Evolutionary conservation across 202 grass and related monocot species (phyloP), one percentile per base, ranked within the genome.

Genomic region (Thinopyrum obtusiflorum): DNA sequence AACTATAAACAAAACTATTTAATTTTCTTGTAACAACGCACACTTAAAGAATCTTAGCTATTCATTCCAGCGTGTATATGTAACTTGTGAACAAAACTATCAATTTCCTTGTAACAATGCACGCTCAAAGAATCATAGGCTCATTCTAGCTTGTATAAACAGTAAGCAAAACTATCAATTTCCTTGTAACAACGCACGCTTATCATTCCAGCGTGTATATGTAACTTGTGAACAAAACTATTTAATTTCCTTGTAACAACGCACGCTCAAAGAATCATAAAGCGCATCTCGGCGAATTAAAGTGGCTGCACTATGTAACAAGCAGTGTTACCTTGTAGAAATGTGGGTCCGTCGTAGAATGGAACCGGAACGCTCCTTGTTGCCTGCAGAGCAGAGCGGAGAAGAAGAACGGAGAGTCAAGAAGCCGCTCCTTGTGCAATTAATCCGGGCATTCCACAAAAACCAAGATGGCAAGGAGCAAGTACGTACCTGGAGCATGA

Each of bases 401-500:
- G 8, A 28, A 25, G 20, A 3, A 74, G 73, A 62, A 33, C 27
- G 28, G 31, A 55, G 53, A 79, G 11, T 46, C n/a, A 61, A 75
- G 11, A 82, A 81, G 44, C 55, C 42, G 12, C 55, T 79, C 53
- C 68, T 33, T 84, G 14, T 55, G 21, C 23, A 84, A n/a, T n/a
- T n/a, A n/a, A 70, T 60, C 42, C 32, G 35, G 28, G 35, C 23
- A 12, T 72, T 33, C 72, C 53, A 66, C 23, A 60, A 51, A 76
- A 63, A 63, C 20, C 47, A 36, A 36, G n/a, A 75, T 32, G 57
- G 7, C 24, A 77, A 69, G n/a, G n/a, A n/a, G n/a, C n/a, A n/a
- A n/a, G n/a, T n/a, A n/a, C n/a, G 39, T 87, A 98, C 97, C 93
- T 98, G 97, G 76, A 98, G 97, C 39, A 86, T 91, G 27, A 98